Conservation (phyloP, 495 filamentous ascomycete genomes). For the Neurospora pannonica region DNA sequence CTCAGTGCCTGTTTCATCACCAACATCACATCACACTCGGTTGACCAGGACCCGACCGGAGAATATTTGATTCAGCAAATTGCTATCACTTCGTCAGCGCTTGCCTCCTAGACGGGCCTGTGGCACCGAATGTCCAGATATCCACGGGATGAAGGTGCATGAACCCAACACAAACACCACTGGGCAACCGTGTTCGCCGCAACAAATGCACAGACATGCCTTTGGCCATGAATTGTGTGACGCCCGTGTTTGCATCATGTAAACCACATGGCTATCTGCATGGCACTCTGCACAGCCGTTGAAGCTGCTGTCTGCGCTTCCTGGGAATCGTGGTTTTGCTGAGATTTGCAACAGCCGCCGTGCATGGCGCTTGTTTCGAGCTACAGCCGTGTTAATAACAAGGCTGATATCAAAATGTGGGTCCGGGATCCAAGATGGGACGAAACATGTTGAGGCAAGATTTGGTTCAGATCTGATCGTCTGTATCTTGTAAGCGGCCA, state of each 20-base stretch:
- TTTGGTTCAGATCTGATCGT: neutral
- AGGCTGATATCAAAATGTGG: neutral
- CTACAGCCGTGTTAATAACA: neutral
- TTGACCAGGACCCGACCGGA: neutral
- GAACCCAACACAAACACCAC: neutral
- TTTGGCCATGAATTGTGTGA: neutral
- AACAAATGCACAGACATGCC: neutral
- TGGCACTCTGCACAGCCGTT: neutral
- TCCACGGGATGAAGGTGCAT: neutral
- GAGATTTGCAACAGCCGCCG: neutral
- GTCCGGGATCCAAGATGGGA: neutral
- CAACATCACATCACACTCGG: neutral
- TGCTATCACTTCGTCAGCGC: neutral
- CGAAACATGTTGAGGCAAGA: neutral
- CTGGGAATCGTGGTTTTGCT: neutral
- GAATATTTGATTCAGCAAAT: neutral
- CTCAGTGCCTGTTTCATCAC: neutral
- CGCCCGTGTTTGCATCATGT: neutral
- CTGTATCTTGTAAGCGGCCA: neutral
- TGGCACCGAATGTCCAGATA: neutral
- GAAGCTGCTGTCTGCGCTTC: neutral
- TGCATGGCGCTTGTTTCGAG: neutral
- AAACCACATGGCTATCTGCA: neutral
- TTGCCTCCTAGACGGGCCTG: too few species aligned
- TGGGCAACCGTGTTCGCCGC: neutral